Percentiles rank a stretch among this genome's conserved stretches.
These are phyloP conservation scores for Ambispora gerdemannii DNA, from an alignment of 192 early-diverging fungal species.

Conservation along the genomic window DNA sequence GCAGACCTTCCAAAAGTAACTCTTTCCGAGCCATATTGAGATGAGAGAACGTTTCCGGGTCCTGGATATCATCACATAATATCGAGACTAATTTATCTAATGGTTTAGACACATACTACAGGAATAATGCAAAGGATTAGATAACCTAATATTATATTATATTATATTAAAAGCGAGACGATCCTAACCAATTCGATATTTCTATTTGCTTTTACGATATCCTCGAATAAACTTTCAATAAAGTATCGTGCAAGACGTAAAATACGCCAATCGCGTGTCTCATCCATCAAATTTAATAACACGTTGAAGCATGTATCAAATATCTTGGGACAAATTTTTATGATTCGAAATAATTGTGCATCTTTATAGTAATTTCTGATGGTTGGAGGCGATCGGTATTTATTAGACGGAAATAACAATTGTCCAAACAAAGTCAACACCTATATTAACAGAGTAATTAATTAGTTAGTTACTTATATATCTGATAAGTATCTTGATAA, in stretches of 20 bases:
- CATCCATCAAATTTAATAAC: neutral
- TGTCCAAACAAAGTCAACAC: slow-evolving; percentile 11
- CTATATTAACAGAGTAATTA: neutral
- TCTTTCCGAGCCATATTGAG: slow-evolving; percentile 3
- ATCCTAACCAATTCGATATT: neutral
- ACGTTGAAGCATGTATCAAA: slow-evolving; percentile 3
- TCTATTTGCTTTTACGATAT: neutral
- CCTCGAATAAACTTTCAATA: neutral
- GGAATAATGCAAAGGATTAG: too few relatives aligned
- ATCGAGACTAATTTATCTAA: neutral
- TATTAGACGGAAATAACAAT: slow-evolving; percentile 8
- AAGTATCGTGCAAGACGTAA: slow-evolving; percentile 1
- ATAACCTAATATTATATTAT: neutral
- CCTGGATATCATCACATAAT: neutral
- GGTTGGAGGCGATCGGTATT: slow-evolving; percentile 12
- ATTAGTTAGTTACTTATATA: neutral
- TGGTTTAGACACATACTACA: slow-evolving; percentile 1
- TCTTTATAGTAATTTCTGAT: neutral
- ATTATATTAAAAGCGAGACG: neutral
- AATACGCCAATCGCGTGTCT: slow-evolving; percentile 20
- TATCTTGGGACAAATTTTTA: neutral
- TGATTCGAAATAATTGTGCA: slow-evolving; percentile 7
- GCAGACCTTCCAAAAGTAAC: neutral
- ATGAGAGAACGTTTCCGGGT: neutral
- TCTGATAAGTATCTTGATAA: neutral